These are phyloP conservation scores for Vickermania spadyakhi DNA, from an alignment of 208 protist genomes.

Conservation along the genomic window DNA sequence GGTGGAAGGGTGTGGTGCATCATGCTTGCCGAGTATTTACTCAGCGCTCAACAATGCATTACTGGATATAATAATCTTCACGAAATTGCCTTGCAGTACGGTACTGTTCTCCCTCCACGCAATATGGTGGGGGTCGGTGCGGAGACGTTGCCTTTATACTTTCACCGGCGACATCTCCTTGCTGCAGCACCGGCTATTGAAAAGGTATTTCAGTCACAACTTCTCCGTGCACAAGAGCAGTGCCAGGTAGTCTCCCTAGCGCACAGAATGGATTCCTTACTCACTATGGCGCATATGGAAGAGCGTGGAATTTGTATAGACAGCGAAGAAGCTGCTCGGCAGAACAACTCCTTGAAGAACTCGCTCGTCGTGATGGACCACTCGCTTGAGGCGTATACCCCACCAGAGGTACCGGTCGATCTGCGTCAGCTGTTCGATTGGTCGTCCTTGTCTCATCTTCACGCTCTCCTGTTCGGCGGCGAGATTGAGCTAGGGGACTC, in stretches of 20 bases:
- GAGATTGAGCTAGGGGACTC: constrained; percentile 36
- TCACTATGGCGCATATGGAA: constrained; percentile 72
- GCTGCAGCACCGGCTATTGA: constrained; percentile 29
- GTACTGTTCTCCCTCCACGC: constrained; percentile 35
- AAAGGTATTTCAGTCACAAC: constrained; percentile 44
- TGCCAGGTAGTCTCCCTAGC: constrained; percentile 53
- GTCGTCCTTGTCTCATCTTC: constrained; percentile 47
- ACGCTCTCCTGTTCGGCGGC: constrained; percentile 77
- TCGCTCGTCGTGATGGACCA: constrained; percentile 37
- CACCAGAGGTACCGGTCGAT: constrained; percentile 56
- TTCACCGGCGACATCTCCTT: constrained; percentile 43
- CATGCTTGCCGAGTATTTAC: constrained; percentile 74
- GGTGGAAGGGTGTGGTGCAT: constrained; percentile 83
- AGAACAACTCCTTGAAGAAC: constrained; percentile 43
- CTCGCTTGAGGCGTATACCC: constrained; percentile 44
- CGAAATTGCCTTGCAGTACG: constrained; percentile 49
- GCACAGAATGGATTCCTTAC: constrained; percentile 76
- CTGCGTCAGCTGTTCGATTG: constrained; percentile 70
- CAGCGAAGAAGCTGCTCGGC: constrained; percentile 36
- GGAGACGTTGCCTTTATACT: constrained; percentile 43
- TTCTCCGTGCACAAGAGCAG: constrained; percentile 24
- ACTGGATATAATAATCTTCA: constrained; percentile 43
- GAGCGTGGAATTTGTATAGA: constrained; percentile 63
- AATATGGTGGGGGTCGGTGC: constrained; percentile 29
- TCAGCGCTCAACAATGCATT: constrained; percentile 54